Base-by-base conservation (phyloP, 257 asterid species). In the Ehretia macrophylla region DNA sequence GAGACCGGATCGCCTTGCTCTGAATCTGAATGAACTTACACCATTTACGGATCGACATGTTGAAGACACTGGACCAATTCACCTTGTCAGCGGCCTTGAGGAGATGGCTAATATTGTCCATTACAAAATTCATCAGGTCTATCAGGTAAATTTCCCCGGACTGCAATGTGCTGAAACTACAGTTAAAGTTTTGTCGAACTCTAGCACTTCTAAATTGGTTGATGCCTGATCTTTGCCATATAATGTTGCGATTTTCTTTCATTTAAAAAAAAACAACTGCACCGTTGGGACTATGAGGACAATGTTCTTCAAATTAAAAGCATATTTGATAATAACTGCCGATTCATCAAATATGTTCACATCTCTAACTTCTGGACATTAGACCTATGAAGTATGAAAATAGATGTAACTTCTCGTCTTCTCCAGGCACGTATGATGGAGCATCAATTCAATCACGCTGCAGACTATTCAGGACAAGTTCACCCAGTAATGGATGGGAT, bases 91-190 rank as follows among this genome's bases (percentile, higher is more conserved):
- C 45, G 95, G 88, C 22, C 38, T 59, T 51, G 99, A 93, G 51
- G 97, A 86, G 71, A 93, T 93, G 97, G 90, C 81, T 14, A 27
- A 60, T 67, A 73, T 93, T 62, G 99, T 89, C 48, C 78, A 93
- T 77, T 79, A 68, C 78, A 86, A 80, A 87, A 75, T 89, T 69
- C 85, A 86, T 55, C 84, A 72, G 55, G 81, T 81, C 35, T 86
- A 79, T 63, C 83, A 88, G 98, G 98, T 90, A 81, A 35, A 55
- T 47, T 47, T 58, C 57, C 70, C 48, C 55, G 51, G 55, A 32
- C 21, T 60, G 58, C n/a, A 52, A 10, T 27, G 9, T 49, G 54
- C 54, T 49, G 23, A 49, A 49, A 3, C 6, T 49, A 13, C 17
- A 16, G 10, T 1, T 49, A 11, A 8, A n/a, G 21, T 21, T 49